phyloP scores from a whole-genome alignment of 2,329 filamentous ascomycete species.

The Venturiaceae sp. region DNA sequence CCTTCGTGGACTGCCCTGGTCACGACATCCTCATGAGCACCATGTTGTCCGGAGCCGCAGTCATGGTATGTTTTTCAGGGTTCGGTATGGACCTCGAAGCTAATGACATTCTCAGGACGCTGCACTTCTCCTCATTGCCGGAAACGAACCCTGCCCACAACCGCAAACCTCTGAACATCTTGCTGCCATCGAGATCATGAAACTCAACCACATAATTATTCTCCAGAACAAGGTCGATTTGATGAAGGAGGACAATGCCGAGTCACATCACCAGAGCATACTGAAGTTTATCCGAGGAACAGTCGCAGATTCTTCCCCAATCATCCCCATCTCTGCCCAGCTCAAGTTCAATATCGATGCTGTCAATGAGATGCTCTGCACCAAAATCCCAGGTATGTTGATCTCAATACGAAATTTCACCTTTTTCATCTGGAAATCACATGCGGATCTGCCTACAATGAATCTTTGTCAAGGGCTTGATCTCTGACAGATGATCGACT shows the following conservation, averaged over 20 bases:
- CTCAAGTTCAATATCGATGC: conserved; percentile 98
- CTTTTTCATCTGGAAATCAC: conserved; percentile 86
- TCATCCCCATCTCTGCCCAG: conserved; percentile 95
- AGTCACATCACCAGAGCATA: conserved; percentile 93
- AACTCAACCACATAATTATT: conserved; percentile 98
- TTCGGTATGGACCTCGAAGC: neutral
- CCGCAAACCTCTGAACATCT: conserved; percentile 98
- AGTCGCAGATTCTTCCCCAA: conserved; percentile 85
- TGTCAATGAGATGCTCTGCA: conserved; percentile 91
- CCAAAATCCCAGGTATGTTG: conserved; percentile 77
- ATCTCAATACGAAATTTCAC: conserved; percentile 43
- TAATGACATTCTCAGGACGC: conserved; percentile 8
- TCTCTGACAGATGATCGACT: no score
- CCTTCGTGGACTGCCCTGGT: conserved; percentile 61
- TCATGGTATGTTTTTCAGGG: conserved; percentile 58
- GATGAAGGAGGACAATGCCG: conserved; percentile 91
- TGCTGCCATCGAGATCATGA: conserved; percentile 99
- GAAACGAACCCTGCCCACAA: conserved; percentile 79
- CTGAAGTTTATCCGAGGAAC: conserved; percentile 98
- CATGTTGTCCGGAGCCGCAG: conserved; percentile 97
- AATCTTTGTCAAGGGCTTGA: conserved; percentile 85
- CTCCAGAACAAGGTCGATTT: conserved; percentile 99
- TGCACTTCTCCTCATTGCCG: conserved; percentile 10
- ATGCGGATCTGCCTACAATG: conserved; percentile 98
- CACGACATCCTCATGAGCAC: conserved; percentile 99